Percentiles rank a stretch among this genome's conserved stretches.
These are phyloP conservation scores for Acrocalymma vagum DNA, from an alignment of 2,329 filamentous ascomycete genomes.

Conservation along the genomic window DNA sequence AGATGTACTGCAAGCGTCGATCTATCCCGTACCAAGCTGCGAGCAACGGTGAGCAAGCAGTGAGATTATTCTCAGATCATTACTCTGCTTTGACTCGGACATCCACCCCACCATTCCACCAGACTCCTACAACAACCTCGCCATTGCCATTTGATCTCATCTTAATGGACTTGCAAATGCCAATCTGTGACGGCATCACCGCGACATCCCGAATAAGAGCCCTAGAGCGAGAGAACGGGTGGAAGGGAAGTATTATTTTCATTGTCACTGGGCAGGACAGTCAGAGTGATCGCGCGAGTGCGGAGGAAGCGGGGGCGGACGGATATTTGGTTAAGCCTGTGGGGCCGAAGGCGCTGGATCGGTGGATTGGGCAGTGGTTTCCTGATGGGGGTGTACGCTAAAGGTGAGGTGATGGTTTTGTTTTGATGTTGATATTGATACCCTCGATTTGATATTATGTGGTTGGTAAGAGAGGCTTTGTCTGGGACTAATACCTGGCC, in stretches of 20 bases:
- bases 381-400: too few species aligned
- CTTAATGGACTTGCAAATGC: constrained; percentile 55
- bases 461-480: too few species aligned
- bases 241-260: constrained; percentile 35
- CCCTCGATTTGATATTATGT: too few species aligned
- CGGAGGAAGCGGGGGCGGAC: constrained; percentile 37
- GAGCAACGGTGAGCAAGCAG: constrained; percentile 51
- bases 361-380: constrained; percentile 29
- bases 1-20: constrained; percentile 58
- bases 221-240: constrained; percentile 35
- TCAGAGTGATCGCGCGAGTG: constrained; percentile 27
- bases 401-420: too few species aligned
- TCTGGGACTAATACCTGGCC: too few species aligned
- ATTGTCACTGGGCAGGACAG: constrained; percentile 47
- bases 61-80: constrained; percentile 38
- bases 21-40: constrained; percentile 47
- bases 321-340: constrained; percentile 44
- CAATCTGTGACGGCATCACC: constrained; percentile 47
- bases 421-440: too few species aligned
- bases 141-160: constrained; percentile 41
- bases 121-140: constrained; percentile 7
- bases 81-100: neutral
- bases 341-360: constrained; percentile 37
- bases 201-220: constrained; percentile 44
- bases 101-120: neutral